Percentiles rank a stretch among this genome's conserved stretches.
phyloP scores from a whole-genome alignment of 1,284 basidiomycete species.

The Tylopilus orsonianus region DNA sequence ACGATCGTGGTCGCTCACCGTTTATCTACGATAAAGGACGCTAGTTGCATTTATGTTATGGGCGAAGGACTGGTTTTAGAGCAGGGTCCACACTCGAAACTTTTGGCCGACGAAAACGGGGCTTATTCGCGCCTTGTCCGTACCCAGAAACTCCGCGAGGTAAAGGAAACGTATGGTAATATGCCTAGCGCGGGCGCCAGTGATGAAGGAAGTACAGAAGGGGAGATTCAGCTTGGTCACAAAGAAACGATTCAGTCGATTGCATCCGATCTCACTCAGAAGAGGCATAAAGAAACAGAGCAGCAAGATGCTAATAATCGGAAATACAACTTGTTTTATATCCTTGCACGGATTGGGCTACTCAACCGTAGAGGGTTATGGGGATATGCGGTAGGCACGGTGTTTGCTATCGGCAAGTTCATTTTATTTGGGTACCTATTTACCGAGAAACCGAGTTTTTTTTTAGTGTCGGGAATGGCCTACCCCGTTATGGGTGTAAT shows the following conservation, averaged over 20 bases:
- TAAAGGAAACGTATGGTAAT: constrained; percentile 26
- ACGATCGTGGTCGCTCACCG: constrained; percentile 80
- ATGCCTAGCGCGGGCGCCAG: constrained; percentile 30
- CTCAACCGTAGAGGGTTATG: constrained; percentile 63
- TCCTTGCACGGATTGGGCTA: constrained; percentile 73
- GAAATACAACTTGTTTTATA: constrained; percentile 49
- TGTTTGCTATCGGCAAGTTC: constrained; percentile 54
- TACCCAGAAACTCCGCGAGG: constrained; percentile 76
- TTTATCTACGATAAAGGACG: constrained; percentile 78
- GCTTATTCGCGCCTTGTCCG: constrained; percentile 79
- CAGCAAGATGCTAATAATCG: constrained; percentile 43
- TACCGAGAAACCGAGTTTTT: constrained; percentile 15
- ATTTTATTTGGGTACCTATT: neutral
- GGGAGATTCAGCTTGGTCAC: constrained; percentile 67
- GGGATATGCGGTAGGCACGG: constrained; percentile 53
- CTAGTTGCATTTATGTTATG: constrained; percentile 87
- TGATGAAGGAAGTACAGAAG: constrained; percentile 46
- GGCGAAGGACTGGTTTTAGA: constrained; percentile 83
- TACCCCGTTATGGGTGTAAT: constrained; percentile 88
- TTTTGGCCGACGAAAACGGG: constrained; percentile 64
- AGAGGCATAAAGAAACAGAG: constrained; percentile 39
- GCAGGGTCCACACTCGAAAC: constrained; percentile 80
- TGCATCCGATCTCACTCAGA: constrained; percentile 67
- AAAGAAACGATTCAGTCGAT: constrained; percentile 67
- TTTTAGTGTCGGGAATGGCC: constrained; percentile 66